Evolutionary conservation across 441 rosid genomes (phyloP).

Genomic region (Brassica balearica): DNA sequence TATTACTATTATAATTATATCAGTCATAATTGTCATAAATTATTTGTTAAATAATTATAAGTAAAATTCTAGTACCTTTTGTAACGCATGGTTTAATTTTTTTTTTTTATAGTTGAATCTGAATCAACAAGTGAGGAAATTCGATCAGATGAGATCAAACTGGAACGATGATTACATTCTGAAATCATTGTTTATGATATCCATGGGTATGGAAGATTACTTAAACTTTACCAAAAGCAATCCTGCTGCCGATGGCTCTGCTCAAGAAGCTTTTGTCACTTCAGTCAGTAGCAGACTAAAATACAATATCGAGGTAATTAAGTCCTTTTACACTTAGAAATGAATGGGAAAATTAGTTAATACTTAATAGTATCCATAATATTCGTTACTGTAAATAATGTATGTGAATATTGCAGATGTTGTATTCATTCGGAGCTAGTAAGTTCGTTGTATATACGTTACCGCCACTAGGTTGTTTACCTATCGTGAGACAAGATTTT

Average conservation of each 20-base stretch:
- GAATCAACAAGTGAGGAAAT: slow-evolving; percentile 34
- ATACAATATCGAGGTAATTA: slow-evolving; percentile 16
- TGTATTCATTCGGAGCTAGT: slow-evolving; percentile 47
- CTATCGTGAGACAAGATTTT: slow-evolving; percentile 20
- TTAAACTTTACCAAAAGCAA: not conserved
- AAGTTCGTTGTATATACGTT: slow-evolving; percentile 47
- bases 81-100: not conserved
- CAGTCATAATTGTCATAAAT: not conserved
- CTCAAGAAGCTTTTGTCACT: slow-evolving; percentile 30
- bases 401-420: slow-evolving; percentile 14
- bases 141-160: slow-evolving; percentile 14
- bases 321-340: not conserved
- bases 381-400: not conserved
- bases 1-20: not conserved
- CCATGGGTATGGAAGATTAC: slow-evolving; percentile 49
- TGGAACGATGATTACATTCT: slow-evolving; percentile 24
- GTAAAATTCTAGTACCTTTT: not conserved
- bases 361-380: not conserved
- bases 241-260: slow-evolving; percentile 26
- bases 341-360: not conserved
- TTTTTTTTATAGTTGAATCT: slow-evolving; percentile 25
- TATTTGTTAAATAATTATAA: not conserved
- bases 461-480: slow-evolving; percentile 51
- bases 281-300: slow-evolving; percentile 18
- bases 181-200: slow-evolving; percentile 40